Evolutionary conservation across 2,329 filamentous ascomycete genomes (phyloP).

Genomic region (Trichoderma sp.): DNA sequence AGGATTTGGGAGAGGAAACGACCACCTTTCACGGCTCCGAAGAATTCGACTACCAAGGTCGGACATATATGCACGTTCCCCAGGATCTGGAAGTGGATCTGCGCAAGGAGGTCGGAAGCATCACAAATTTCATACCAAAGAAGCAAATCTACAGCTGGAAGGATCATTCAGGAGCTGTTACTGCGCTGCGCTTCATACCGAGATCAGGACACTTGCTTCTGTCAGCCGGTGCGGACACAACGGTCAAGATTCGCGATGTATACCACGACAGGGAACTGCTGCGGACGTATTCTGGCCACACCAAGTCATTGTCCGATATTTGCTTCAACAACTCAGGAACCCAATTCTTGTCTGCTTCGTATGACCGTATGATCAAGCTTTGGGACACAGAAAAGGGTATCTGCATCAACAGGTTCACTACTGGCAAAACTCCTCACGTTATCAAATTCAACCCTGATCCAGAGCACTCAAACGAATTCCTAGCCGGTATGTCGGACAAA

Average conservation of each 20-base stretch:
- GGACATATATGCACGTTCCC: slow-evolving; percentile 97
- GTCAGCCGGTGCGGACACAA: slow-evolving; percentile 84
- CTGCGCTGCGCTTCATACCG: slow-evolving; percentile 86
- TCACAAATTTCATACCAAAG: slow-evolving; percentile 91
- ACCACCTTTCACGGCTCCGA: slow-evolving; percentile 81
- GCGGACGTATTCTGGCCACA: slow-evolving; percentile 87
- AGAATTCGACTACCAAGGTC: slow-evolving; percentile 87
- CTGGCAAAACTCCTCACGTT: slow-evolving; percentile 92
- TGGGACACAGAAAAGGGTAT: slow-evolving; percentile 97
- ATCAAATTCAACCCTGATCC: slow-evolving; percentile 85
- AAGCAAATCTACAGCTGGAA: slow-evolving; percentile 91
- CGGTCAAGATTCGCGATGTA: slow-evolving; percentile 90
- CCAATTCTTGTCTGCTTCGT: slow-evolving; percentile 86
- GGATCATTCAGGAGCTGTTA: slow-evolving; percentile 78
- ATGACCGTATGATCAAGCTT: slow-evolving; percentile 93
- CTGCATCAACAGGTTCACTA: slow-evolving; percentile 84
- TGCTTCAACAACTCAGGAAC: slow-evolving; percentile 80
- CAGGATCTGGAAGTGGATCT: slow-evolving; percentile 86
- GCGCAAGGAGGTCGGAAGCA: slow-evolving; percentile 71
- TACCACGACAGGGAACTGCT: slow-evolving; percentile 87
- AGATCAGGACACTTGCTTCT: slow-evolving; percentile 81
- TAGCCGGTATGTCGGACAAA: slow-evolving; percentile 97
- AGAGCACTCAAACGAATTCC: slow-evolving; percentile 79
- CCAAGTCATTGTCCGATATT: slow-evolving; percentile 84
- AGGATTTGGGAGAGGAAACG: slow-evolving; percentile 68